Conservation (phyloP, 768 basidiomycete genomes). For the Floccularia luteovirens region DNA sequence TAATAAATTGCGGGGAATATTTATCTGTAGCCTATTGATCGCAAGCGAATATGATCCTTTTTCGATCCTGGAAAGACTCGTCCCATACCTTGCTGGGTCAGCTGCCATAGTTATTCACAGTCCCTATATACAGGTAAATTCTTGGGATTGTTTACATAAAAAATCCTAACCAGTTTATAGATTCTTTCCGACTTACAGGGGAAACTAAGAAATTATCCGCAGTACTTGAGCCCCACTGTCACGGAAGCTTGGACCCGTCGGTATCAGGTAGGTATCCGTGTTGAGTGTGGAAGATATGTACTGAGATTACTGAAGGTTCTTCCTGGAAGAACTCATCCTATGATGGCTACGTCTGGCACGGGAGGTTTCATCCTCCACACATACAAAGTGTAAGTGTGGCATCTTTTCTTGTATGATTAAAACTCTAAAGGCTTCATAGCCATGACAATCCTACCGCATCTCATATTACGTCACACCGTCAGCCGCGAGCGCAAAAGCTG, state of each 20-base stretch:
- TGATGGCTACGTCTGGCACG: constrained; percentile 84
- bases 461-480: constrained; percentile 35
- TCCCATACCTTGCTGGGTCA: constrained; percentile 78
- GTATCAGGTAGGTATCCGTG: constrained; percentile 60
- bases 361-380: constrained; percentile 85
- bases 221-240: constrained; percentile 71
- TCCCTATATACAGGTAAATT: constrained; percentile 62
- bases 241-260: constrained; percentile 83
- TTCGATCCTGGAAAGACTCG: constrained; percentile 68
- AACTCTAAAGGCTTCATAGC: constrained; percentile 20
- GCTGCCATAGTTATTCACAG: constrained; percentile 83
- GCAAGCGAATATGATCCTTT: constrained; percentile 82
- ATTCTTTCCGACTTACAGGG: constrained; percentile 72
- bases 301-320: constrained; percentile 40
- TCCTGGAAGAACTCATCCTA: constrained; percentile 95
- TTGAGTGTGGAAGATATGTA: neutral
- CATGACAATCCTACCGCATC: constrained; percentile 61
- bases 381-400: constrained; percentile 65
- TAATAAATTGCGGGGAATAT: neutral
- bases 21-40: constrained; percentile 24
- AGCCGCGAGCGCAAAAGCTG: too few relatives aligned
- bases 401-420: neutral
- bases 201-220: constrained; percentile 55
- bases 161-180: constrained; percentile 23
- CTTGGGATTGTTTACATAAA: neutral